These are phyloP conservation scores for Priceomyces carsonii DNA, from an alignment of 805 yeast species.

Conservation along the genomic window DNA sequence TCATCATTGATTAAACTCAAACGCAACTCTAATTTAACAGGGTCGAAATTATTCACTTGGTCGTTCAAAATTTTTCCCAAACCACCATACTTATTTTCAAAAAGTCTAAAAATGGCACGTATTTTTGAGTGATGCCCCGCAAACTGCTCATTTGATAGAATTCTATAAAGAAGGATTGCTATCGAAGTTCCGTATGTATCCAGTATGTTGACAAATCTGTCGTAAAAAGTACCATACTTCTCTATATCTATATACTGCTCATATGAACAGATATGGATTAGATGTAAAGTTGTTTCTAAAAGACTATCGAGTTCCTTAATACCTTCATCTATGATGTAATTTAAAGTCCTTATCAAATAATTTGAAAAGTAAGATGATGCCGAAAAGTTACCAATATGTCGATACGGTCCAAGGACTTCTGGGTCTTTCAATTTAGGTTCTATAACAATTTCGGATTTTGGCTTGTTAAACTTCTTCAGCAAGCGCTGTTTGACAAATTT, in stretches of 20 bases:
- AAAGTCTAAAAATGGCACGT: constrained; percentile 50
- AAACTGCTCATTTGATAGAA: constrained; percentile 43
- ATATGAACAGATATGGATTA: constrained; percentile 59
- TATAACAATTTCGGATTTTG: constrained; percentile 52
- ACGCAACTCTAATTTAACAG: constrained; percentile 18
- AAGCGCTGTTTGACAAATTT: constrained; percentile 54
- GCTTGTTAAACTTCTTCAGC: constrained; percentile 38
- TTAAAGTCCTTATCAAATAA: constrained; percentile 52
- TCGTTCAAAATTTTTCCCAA: constrained; percentile 18
- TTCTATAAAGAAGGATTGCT: constrained; percentile 36
- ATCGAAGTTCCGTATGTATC: constrained; percentile 33
- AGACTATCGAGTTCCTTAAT: constrained; percentile 54
- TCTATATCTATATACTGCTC: constrained; percentile 30
- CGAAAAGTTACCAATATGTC: constrained; percentile 50
- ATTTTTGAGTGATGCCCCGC: constrained; percentile 52
- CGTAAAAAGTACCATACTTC: constrained; percentile 32
- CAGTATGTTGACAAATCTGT: constrained; percentile 29
- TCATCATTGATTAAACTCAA: constrained; percentile 17
- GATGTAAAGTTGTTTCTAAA: constrained; percentile 59
- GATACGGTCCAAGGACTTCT: constrained; percentile 38
- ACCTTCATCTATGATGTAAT: constrained; percentile 35
- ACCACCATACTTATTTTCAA: constrained; percentile 23
- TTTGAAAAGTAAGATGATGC: constrained; percentile 53
- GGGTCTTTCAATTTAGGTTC: constrained; percentile 49
- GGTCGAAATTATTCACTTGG: constrained; percentile 25